phyloP scores from a whole-genome alignment of 1,284 basidiomycete genomes.

The Melampsora larici-populina region DNA sequence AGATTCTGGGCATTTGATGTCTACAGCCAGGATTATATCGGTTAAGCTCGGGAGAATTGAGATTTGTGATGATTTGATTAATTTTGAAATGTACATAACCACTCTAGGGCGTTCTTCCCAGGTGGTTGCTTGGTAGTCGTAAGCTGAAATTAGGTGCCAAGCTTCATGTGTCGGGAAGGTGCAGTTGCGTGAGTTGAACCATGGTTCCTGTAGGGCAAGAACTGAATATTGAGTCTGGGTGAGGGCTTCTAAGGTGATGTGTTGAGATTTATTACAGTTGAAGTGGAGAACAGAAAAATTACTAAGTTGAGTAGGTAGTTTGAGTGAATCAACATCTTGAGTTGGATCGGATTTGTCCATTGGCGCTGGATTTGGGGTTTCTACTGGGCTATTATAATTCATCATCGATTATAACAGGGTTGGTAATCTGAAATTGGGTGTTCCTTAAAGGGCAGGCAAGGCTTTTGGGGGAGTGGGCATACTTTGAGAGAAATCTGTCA shows the following conservation, averaged over 20 bases:
- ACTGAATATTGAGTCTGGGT: neutral
- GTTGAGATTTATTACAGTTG: slow-evolving; percentile 3
- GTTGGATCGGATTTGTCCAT: too few relatives aligned
- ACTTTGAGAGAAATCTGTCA: too few relatives aligned
- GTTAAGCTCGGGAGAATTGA: neutral
- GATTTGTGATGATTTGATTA: neutral
- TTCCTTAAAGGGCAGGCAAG: too few relatives aligned
- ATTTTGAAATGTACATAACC: slow-evolving; percentile 17
- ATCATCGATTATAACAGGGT: too few relatives aligned
- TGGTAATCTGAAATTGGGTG: too few relatives aligned
- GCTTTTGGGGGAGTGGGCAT: too few relatives aligned
- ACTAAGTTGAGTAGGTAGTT: too few relatives aligned
- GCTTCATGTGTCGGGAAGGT: neutral
- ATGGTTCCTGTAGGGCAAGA: slow-evolving; percentile 10
- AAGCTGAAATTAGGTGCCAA: neutral
- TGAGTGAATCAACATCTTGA: too few relatives aligned
- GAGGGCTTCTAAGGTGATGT: slow-evolving; percentile 6
- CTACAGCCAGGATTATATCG: neutral
- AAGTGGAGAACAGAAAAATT: neutral
- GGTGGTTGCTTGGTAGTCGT: neutral
- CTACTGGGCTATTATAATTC: too few relatives aligned
- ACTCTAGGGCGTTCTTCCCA: neutral
- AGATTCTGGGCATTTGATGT: neutral
- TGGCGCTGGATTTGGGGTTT: too few relatives aligned
- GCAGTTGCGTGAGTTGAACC: neutral